These are phyloP conservation scores for Penicillium capsulatum DNA, from an alignment of 2,329 filamentous ascomycete species.

Conservation along the genomic window DNA sequence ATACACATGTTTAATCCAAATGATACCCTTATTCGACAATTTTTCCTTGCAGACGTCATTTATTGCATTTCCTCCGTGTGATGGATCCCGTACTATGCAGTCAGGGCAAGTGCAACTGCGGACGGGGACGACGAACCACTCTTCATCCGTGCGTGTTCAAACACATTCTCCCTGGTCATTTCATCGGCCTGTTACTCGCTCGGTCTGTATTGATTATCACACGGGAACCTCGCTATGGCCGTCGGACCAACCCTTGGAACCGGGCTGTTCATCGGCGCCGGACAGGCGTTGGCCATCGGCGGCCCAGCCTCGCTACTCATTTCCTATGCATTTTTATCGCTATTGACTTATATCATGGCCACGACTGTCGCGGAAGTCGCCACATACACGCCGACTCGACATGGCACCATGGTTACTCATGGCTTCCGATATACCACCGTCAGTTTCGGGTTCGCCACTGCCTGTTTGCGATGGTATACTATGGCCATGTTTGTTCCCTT, in stretches of 20 bases:
- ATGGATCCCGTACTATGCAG: too few relatives aligned
- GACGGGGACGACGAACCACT: too few relatives aligned
- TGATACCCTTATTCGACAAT: constrained; percentile 20
- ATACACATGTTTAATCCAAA: constrained; percentile 1
- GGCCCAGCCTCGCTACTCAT: constrained; percentile 52
- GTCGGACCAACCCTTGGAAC: constrained; percentile 56
- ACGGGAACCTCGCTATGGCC: constrained; percentile 42
- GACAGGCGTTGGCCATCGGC: constrained; percentile 50
- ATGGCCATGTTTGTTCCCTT: constrained; percentile 47
- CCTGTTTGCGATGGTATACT: constrained; percentile 46
- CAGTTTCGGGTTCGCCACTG: constrained; percentile 38
- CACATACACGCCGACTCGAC: constrained; percentile 34
- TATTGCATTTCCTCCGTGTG: too few relatives aligned
- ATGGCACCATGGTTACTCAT: constrained; percentile 40
- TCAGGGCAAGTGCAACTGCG: too few relatives aligned
- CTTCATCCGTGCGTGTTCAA: too few relatives aligned
- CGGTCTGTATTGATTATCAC: constrained; percentile 14
- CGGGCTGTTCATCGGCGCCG: constrained; percentile 53
- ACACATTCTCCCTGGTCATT: neutral
- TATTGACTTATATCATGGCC: constrained; percentile 48
- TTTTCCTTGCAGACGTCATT: too few relatives aligned
- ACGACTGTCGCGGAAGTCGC: constrained; percentile 40
- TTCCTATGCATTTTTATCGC: constrained; percentile 49
- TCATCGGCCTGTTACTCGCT: constrained; percentile 6
- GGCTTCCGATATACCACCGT: constrained; percentile 38